A percentile compares a stretch with the other conserved stretches of the same genome.
These are phyloP conservation scores for Cicer arietinum DNA, from an alignment of 306 rosid species.

Conservation along the genomic window DNA sequence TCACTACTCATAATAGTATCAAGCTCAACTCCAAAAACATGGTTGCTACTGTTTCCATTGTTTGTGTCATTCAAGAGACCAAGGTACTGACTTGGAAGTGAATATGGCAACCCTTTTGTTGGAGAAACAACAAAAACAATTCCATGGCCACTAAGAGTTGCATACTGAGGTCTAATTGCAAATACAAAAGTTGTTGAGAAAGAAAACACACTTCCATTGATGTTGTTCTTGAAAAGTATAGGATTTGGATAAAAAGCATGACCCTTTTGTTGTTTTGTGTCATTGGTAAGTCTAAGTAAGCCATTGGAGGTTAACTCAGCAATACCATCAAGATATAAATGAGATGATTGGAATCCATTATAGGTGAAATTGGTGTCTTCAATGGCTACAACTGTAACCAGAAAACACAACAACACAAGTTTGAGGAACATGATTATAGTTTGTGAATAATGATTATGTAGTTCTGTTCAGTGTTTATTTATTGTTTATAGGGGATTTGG, in stretches of 20 bases:
- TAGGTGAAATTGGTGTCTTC: conserved; percentile 53
- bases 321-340: conserved; percentile 57
- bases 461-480: neutral
- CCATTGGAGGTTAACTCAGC: conserved; percentile 54
- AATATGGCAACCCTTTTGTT: conserved; percentile 49
- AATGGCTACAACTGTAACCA: conserved; percentile 38
- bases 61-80: conserved; percentile 57
- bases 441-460: neutral
- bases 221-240: conserved; percentile 52
- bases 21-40: conserved; percentile 66
- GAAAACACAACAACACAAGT: conserved; percentile 40
- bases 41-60: conserved; percentile 54
- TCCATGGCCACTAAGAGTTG: conserved; percentile 63
- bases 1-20: conserved; percentile 58
- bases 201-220: conserved; percentile 46
- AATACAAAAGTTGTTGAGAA: conserved; percentile 71
- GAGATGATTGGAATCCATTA: conserved; percentile 54
- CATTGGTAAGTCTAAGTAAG: conserved; percentile 62
- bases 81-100: conserved; percentile 53
- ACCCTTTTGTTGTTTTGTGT: conserved; percentile 50
- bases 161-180: conserved; percentile 51
- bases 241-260: conserved; percentile 65
- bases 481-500: neutral
- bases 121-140: conserved; percentile 65
- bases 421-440: conserved; percentile 46